Percentiles rank a stretch among this genome's conserved stretches.
These are phyloP conservation scores for Arbutus unedo DNA, from an alignment of 148 eudicot species.

Conservation along the genomic window DNA sequence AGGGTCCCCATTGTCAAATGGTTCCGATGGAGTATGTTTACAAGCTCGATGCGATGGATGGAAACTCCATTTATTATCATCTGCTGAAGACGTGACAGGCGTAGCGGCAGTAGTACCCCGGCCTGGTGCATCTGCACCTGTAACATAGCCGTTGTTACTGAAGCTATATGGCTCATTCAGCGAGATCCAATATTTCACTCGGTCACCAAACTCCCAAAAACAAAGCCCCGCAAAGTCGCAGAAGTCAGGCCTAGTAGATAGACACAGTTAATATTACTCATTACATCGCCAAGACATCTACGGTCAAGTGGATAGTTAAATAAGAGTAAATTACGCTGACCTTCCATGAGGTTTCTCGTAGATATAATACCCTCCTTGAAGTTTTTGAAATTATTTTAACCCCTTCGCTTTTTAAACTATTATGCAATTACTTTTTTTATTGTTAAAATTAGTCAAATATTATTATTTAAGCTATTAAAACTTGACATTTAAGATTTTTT, in stretches of 20 bases:
- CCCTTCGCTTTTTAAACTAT: too few relatives aligned
- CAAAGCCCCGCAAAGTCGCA: slow-evolving; percentile 43
- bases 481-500: too few relatives aligned
- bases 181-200: slow-evolving; percentile 56
- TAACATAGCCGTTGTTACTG: slow-evolving; percentile 10
- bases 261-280: background rate
- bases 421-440: too few relatives aligned
- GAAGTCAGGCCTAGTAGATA: slow-evolving; percentile 37
- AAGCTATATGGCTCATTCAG: slow-evolving; percentile 47
- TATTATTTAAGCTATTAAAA: too few relatives aligned
- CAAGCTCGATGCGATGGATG: background rate
- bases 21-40: background rate
- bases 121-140: slow-evolving; percentile 35
- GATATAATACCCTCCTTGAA: too few relatives aligned
- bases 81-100: background rate
- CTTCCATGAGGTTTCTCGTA: too few relatives aligned
- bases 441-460: too few relatives aligned
- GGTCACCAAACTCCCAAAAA: slow-evolving; percentile 43
- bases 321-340: too few relatives aligned
- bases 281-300: background rate
- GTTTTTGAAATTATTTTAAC: too few relatives aligned
- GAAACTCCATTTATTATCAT: background rate
- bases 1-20: slow-evolving; percentile 31
- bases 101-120: slow-evolving; percentile 18
- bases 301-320: background rate